Base-by-base conservation (phyloP, 345 rosid genomes). In the Microcos paniculata region DNA sequence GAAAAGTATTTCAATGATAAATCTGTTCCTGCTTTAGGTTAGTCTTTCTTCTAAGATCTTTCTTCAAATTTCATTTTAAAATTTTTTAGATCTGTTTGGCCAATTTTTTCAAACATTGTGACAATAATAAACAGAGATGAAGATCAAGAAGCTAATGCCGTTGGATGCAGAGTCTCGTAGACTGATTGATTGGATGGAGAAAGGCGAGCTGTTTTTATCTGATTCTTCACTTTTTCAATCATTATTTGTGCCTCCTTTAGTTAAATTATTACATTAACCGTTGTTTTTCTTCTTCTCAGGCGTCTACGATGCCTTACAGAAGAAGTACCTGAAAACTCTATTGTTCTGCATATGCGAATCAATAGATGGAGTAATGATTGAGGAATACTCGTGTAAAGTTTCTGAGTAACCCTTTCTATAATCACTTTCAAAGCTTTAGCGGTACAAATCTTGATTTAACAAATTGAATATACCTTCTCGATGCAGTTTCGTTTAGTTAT, bases 171-270 rank as follows among this genome's bases (percentile, higher is more conserved):
- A 92, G 85, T 92, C 99, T 42, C 95, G 98, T 74, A 85, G 98
- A 66, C 78, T 96, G 85, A 94, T 96, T 67, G 98, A 96, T 73
- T 94, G 99, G 98, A 94, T 94, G 99, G 98, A 96, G 87, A 96
- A 94, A 91, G 97, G 98, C 84, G 82, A 64, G 80, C 21, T 26
- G n/a, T 61, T 68, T 53, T 79, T 40, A n/a, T 11, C 8, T 78
- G 56, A 52, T 76, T 72, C 24, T 75, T 74, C 24, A 30, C 53
- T 4, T 16, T 30, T 1, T 15, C 13, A 7, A 0, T 46, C 33
- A 48, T 65, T 2, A 1, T 77, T 49, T 19, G 70, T 42, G 56
- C 62, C 7, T 1, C 63, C 10, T 66, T 30, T 26, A 59, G 0
- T 38, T 59, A 45, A 8, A 2, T 48, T 3, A 42, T 19, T 33